These are phyloP conservation scores for Kodamaea sagamina DNA, from an alignment of 805 yeast genomes.

Conservation along the genomic window DNA sequence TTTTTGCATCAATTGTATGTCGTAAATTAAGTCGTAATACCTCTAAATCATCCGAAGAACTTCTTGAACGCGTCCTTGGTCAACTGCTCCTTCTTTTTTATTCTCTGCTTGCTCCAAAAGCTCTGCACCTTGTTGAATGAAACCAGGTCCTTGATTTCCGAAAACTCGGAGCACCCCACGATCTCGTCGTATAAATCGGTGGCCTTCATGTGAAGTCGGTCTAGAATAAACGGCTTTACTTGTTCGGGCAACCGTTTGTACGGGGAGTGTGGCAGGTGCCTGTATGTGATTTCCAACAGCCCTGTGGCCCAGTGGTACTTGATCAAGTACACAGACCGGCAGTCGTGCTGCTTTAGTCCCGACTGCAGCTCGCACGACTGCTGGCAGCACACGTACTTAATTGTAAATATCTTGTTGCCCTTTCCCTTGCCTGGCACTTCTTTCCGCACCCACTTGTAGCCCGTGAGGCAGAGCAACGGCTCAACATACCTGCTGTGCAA, in stretches of 20 bases:
- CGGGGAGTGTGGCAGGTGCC: conserved; percentile 18
- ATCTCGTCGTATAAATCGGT: conserved; percentile 20
- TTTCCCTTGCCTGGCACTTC: conserved; percentile 21
- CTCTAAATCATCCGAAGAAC: conserved; percentile 13
- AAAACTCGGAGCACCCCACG: conserved; percentile 14
- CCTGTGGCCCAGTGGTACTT: conserved; percentile 19
- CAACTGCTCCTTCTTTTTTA: conserved; percentile 17
- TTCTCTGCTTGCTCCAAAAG: conserved; percentile 22
- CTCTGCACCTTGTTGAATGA: conserved; percentile 22
- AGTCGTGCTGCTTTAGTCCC: conserved; percentile 18
- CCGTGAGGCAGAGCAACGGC: conserved; percentile 19
- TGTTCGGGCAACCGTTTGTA: conserved; percentile 21
- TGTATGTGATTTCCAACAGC: conserved; percentile 17
- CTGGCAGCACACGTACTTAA: conserved; percentile 22
- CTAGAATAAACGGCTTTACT: conserved; percentile 19
- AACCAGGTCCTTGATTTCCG: conserved; percentile 17
- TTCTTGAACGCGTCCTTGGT: conserved; percentile 23
- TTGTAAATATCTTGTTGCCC: conserved; percentile 20
- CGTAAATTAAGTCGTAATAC: conserved; percentile 2
- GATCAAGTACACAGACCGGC: conserved; percentile 19
- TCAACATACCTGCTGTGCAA: conserved; percentile 19
- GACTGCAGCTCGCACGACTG: conserved; percentile 11
- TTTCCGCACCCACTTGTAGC: conserved; percentile 22
- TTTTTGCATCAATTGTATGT: conserved; percentile 1
- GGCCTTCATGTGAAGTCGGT: conserved; percentile 21